A percentile compares a stretch with the other conserved stretches of the same genome.
These are phyloP conservation scores for Arctostaphylos glauca DNA, from an alignment of 148 eudicot genomes.

Conservation along the genomic window DNA sequence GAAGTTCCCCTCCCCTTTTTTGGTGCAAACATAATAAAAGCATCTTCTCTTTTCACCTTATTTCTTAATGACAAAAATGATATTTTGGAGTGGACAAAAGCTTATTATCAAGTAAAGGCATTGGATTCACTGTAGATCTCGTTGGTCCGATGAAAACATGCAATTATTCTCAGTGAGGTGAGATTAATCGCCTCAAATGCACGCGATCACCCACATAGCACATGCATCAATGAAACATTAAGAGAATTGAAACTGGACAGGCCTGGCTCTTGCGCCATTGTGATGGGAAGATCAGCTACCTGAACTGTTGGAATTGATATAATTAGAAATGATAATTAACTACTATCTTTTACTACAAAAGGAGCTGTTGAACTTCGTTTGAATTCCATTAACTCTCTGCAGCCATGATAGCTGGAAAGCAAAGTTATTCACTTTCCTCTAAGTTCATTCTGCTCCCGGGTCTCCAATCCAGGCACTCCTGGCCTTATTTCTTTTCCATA, in stretches of 20 bases:
- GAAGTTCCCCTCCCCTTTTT: not conserved
- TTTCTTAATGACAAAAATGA: constrained; percentile 1
- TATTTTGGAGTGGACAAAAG: not conserved
- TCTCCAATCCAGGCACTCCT: not conserved
- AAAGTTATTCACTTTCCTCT: not conserved
- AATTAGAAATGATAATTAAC: not conserved
- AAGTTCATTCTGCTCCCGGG: not conserved
- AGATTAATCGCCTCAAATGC: not conserved
- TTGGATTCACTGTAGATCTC: not conserved
- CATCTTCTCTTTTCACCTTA: not conserved
- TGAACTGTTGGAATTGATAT: not conserved
- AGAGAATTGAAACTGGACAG: not conserved
- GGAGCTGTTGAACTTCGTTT: not conserved
- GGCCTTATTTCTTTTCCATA: not conserved
- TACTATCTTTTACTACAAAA: not conserved
- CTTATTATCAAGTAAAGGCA: not conserved
- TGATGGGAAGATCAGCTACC: not conserved
- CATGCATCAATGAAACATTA: not conserved
- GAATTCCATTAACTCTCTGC: not conserved
- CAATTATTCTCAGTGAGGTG: not conserved
- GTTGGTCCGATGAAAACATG: not conserved
- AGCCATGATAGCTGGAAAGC: not conserved
- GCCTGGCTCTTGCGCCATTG: not conserved
- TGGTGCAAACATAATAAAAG: not conserved
- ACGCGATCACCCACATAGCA: not conserved